Evolutionary conservation across 129 eudicot genomes (phyloP), one percentile per base, ranked within the genome.

Genomic region (Arctium minus): DNA sequence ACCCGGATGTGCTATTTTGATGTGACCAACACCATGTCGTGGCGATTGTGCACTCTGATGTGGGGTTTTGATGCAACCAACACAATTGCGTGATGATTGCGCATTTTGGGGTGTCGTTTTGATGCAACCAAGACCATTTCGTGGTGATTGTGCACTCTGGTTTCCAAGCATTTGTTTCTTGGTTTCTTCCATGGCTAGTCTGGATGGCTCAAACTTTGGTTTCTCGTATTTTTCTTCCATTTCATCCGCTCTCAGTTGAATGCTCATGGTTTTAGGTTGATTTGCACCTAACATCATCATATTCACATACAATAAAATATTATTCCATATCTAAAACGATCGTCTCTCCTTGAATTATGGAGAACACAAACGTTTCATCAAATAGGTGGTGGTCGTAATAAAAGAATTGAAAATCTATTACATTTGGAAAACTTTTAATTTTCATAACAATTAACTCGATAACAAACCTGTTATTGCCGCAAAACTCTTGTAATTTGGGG

Each of bases 161-260:
- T 2, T 22, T 0, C 35, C 53, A 39, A 67, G 36, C 48, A 81
- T 84, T 32, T 75, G 88, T 40, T 72, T 86, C 39, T 81, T 81
- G 44, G 85, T 76, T 76, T 76, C 82, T 71, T 71, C 79, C 56
- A 85, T 42, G 42, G 42, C 73, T 76, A 76, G 82, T 40, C 39
- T 74, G 0, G 27, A 32, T 46, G 80, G 73, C 64, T 65, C 50
- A 32, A 75, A 36, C 22, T 40, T 39, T 38, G 74, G 85, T 36
- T 77, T 70, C 32, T 85, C 75, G 44, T 85, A 81, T 44, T 69
- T 85, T 80, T 79, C 88, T 33, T 80, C 88, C 82, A 80, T 80
- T 39, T 79, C 30, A 78, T 35, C 50, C 9, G 62, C 29, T 37
- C n/a, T 39, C 15, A 67, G 2, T 8, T 73, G 33, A n/a, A 18